A percentile compares a stretch with the other conserved stretches of the same genome.
Evolutionary conservation across 73 alveolate genomes (phyloP).

Genomic region (Paramecium biaurelia): DNA sequence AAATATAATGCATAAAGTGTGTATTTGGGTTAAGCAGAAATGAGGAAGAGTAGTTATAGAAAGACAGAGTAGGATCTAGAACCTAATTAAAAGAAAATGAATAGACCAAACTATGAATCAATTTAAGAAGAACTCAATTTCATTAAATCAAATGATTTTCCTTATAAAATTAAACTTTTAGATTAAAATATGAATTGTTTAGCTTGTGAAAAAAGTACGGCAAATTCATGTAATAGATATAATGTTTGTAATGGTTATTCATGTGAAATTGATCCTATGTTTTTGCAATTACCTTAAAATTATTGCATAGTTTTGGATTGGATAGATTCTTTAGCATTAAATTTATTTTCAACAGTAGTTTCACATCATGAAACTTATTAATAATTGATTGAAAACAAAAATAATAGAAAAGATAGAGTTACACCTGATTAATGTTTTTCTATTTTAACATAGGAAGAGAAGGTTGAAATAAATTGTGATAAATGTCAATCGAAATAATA

Average conservation of each 20-base stretch:
- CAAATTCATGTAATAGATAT: not conserved
- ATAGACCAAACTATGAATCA: not conserved
- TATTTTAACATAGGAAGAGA: slow-evolving; percentile 57
- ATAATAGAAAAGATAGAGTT: slow-evolving; percentile 18
- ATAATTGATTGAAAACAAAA: not conserved
- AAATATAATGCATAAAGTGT: slow-evolving; percentile 11
- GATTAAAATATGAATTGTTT: slow-evolving; percentile 9
- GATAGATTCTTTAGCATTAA: slow-evolving; percentile 40
- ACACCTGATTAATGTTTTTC: slow-evolving; percentile 49
- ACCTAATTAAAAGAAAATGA: not conserved
- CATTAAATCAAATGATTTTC: slow-evolving; percentile 1
- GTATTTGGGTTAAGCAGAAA: not conserved
- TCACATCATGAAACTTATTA: not conserved
- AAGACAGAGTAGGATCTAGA: slow-evolving; percentile 30
- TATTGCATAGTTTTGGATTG: not conserved
- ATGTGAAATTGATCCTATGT: slow-evolving; percentile 39
- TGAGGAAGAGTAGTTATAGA: not conserved
- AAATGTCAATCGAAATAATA: not conserved
- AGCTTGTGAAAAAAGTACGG: not conserved
- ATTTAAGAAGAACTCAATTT: not conserved
- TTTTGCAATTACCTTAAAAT: not conserved
- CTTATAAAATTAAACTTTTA: not conserved
- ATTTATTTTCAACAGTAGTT: not conserved
- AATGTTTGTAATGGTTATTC: not conserved
- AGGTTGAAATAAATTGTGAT: slow-evolving; percentile 37